Base-by-base conservation (phyloP, 805 yeast genomes). In the Saccharomycopsis malanga region DNA sequence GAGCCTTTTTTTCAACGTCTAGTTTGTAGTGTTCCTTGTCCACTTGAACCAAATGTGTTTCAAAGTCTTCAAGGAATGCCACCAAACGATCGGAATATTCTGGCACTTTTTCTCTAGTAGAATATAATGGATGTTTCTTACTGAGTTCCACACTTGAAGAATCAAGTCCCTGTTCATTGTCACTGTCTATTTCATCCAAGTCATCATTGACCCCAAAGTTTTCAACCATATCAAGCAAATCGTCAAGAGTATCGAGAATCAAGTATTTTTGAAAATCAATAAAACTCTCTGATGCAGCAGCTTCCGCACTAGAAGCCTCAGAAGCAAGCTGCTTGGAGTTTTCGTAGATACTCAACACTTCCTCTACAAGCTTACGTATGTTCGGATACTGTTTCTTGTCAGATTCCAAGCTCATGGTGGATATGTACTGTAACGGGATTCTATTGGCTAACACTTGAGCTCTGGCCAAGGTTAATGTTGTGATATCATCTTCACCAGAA, bases 141-240 rank as follows among this genome's bases (percentile, higher is more conserved):
- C 51, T 40, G n/a, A 53, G 39, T 5, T 51, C 56, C 12, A 45
- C 47, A n/a, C 53, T 57, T 22, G 43, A 22, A 14, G 14, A 27
- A 15, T 39, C 52, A 14, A 58, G 55, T 7, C 57, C 63, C 12
- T 63, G 72, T 45, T 76, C 83, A 32, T 65, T 68, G 45, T 76
- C 82, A 58, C 79, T 73, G 49, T 77, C 85, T 25, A 79, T 65
- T 55, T 79, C 86, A 25, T 70, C 74, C 22, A 73, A 68, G 41
- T 74, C 61, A 18, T 67, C 64, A 36, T 71, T 73, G 37, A 70
- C 67, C 23, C 87, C 89, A 52, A 83, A 83, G 57, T 78, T 76
- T 53, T 76, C 78, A 27, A 81, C 69, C 50, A 83, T 75, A 48
- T 83, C 89, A 27, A 84, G 62, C 50, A 83, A 64, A 59, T 83